phyloP scores from a whole-genome alignment of 164 flowering plant genomes.

The Hamamelis virginiana region DNA sequence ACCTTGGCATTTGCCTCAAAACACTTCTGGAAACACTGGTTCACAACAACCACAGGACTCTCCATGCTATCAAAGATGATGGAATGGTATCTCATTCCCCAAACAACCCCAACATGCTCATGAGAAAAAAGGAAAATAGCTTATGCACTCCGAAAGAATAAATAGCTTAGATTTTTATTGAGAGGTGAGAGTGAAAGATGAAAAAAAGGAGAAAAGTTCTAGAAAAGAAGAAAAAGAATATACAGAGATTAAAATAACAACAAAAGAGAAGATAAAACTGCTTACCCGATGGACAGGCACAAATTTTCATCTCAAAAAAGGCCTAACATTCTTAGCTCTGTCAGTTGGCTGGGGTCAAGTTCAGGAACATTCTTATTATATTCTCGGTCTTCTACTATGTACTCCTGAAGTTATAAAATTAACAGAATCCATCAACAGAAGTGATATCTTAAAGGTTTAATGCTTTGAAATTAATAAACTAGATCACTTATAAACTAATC shows the following conservation, averaged over 20 bases:
- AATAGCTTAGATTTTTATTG: background rate
- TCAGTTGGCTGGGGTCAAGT: constrained; percentile 76
- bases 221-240: background rate
- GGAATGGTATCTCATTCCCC: no score
- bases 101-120: no score
- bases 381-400: constrained; percentile 90
- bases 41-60: no score
- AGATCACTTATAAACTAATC: background rate
- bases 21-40: no score
- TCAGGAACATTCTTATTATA: constrained; percentile 56
- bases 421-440: background rate
- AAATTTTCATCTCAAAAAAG: constrained; percentile 48
- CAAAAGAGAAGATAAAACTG: background rate
- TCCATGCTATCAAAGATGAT: no score
- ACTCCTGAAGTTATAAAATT: constrained; percentile 52
- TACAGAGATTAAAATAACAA: background rate
- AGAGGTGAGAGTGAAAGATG: background rate
- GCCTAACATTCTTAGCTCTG: constrained; percentile 89
- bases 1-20: no score
- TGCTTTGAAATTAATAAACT: background rate
- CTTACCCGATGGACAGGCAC: constrained; percentile 23
- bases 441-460: background rate
- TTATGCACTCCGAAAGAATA: no score
- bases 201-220: background rate
- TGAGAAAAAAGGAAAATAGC: no score